Base-by-base conservation (phyloP, 768 basidiomycete species). In the Naematelia aurantialba region DNA sequence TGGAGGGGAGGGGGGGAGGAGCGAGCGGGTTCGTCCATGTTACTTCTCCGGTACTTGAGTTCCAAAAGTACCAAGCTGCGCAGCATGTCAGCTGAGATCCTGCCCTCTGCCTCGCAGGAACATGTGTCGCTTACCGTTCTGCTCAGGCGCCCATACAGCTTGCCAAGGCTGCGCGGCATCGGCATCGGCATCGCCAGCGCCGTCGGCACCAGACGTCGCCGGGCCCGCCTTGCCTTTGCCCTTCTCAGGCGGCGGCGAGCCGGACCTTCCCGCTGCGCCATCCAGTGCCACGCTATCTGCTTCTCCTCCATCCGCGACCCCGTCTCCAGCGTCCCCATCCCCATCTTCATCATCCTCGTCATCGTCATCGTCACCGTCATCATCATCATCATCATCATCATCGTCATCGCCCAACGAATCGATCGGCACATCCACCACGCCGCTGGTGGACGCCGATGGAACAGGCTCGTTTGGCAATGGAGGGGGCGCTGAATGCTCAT, bases 1-100 rank as follows among this genome's bases (percentile, higher is more conserved):
- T 21, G 25, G n/a, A 5, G 22, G 56, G 42, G 3, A 63, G 31
- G 13, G 63, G 8, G 3, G 62, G 14, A 2, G 70, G 63, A 24
- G 63, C 65, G 13, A 76, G 61, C 14, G 75, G 75, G 52, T 76
- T 76, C 46, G 67, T 71, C 75, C 75, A 76, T 60, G 74, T 72
- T 10, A 72, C 70, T 55, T 69, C 72, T 55, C 69, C 66, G 17
- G 72, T 71, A 10, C 55, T 52, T 13, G 70, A 59, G 55, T 76
- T 76, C 75, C 75, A 76, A 56, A 76, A 76, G 58, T 76, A 76
- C 63, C 72, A 76, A 1, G 75, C 75, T 76, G 46, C 12, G 17
- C 2, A 65, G 14, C 3, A 49, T 19, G 13, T 29, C n/a, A 21
- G 44, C 22, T 57, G 56, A 21, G 25, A n/a, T 45, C 22, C 21